Percentiles rank a stretch among this genome's conserved stretches.
Conservation (phyloP, 306 rosid species). For the Castanospermum australe region DNA sequence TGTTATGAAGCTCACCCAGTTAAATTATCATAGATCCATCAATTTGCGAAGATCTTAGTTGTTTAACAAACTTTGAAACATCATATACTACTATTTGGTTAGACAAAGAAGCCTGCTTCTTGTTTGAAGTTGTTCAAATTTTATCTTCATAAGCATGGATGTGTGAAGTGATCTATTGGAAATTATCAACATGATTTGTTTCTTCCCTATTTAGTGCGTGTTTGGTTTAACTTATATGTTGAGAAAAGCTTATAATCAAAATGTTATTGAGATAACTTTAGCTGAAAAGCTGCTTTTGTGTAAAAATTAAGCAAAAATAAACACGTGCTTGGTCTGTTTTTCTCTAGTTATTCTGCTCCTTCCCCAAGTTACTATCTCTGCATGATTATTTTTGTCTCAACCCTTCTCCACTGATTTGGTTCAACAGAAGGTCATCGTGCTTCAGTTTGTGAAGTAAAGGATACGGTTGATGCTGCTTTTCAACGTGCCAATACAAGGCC, state of each 20-base stretch:
- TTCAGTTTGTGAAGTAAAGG: conserved; percentile 54
- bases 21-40: neutral
- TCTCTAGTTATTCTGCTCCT: conserved; percentile 14
- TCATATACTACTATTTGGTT: neutral
- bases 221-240: too few species aligned
- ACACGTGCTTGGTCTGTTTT: too few species aligned
- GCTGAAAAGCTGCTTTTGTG: too few species aligned
- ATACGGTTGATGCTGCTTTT: conserved; percentile 53
- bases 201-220: neutral
- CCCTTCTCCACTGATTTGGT: neutral
- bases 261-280: too few species aligned
- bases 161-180: neutral
- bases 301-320: too few species aligned
- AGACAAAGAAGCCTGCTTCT: neutral
- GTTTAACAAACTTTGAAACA: neutral
- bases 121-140: neutral
- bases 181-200: conserved; percentile 1
- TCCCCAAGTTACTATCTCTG: conserved; percentile 10
- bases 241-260: too few species aligned
- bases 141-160: neutral
- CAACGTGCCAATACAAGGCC: conserved; percentile 58
- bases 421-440: conserved; percentile 58
- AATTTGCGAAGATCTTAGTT: neutral
- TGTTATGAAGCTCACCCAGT: neutral
- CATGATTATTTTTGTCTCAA: neutral